Conservation (phyloP, 257 asterid genomes). For the Solanum pimpinellifolium region DNA sequence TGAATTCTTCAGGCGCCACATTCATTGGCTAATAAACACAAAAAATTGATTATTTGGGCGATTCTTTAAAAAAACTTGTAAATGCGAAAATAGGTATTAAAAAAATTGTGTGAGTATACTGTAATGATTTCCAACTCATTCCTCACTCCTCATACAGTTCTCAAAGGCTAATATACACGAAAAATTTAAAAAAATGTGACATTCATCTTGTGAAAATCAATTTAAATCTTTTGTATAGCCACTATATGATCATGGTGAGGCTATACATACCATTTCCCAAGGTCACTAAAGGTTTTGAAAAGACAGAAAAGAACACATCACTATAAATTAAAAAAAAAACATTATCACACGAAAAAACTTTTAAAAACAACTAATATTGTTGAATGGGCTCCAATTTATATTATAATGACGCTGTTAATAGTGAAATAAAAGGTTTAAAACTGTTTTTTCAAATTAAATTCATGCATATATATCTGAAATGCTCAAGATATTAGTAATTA, state of each 20-base stretch:
- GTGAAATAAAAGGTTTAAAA: background rate
- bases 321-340: no score
- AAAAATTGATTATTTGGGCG: accelerated
- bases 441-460: background rate
- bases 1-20: no score
- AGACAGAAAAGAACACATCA: background rate
- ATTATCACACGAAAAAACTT: background rate
- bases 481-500: background rate
- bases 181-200: no score
- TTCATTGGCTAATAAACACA: no score
- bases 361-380: background rate
- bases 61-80: no score
- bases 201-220: no score
- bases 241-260: background rate
- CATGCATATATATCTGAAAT: background rate
- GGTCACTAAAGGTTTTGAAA: background rate
- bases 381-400: background rate
- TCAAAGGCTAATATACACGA: no score
- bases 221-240: no score
- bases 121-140: no score
- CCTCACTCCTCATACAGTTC: no score
- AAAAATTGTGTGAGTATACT: no score
- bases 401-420: background rate
- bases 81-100: no score
- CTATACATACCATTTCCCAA: background rate